These are phyloP conservation scores for Falciphora oryzae DNA, from an alignment of 2,329 filamentous ascomycete genomes.

Conservation along the genomic window DNA sequence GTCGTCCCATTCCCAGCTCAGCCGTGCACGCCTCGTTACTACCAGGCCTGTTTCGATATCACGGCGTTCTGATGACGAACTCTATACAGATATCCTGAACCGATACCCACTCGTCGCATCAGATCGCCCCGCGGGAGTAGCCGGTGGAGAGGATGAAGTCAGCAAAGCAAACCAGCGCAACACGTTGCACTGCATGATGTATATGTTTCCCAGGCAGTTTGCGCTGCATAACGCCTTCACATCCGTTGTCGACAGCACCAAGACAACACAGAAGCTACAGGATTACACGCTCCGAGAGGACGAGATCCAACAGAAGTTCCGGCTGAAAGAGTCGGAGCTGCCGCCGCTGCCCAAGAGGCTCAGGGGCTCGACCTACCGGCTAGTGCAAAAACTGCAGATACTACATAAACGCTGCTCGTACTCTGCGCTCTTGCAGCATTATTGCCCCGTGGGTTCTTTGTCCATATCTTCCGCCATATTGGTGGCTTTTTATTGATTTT, in stretches of 20 bases:
- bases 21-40: neutral
- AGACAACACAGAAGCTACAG: conserved; percentile 69
- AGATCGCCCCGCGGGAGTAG: too few species aligned
- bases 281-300: conserved; percentile 83
- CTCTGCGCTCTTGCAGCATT: conserved; percentile 67
- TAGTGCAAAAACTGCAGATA: conserved; percentile 64
- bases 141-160: neutral
- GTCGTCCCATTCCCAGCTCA: neutral
- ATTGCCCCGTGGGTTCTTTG: conserved; percentile 60
- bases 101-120: conserved; percentile 44
- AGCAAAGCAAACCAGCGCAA: conserved; percentile 35
- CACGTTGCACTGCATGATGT: conserved; percentile 73
- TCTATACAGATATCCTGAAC: conserved; percentile 69
- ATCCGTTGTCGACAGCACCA: conserved; percentile 54
- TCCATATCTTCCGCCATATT: neutral
- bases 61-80: neutral
- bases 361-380: conserved; percentile 49
- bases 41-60: neutral
- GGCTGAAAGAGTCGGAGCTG: conserved; percentile 20
- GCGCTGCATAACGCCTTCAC: conserved; percentile 89
- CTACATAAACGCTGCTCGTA: conserved; percentile 75
- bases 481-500: neutral
- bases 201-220: conserved; percentile 91
- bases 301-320: conserved; percentile 55
- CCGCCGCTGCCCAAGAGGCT: conserved; percentile 58